Base-by-base conservation (phyloP, 345 rosid genomes). In the Lepidium africanum region DNA sequence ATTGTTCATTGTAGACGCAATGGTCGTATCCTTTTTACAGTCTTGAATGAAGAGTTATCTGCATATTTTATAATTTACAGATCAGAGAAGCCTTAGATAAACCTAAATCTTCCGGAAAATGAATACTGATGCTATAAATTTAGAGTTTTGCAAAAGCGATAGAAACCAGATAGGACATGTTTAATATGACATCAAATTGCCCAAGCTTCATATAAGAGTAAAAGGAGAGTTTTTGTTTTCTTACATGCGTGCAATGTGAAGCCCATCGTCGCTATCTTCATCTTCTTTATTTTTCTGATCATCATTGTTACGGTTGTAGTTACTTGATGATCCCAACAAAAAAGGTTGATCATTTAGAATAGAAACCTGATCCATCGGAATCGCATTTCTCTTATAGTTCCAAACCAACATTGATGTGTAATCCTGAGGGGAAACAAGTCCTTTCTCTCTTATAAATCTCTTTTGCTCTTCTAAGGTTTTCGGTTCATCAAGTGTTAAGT, bases 401-500 rank as follows among this genome's bases (percentile, higher is more conserved):
- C 99, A 94, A 42, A 94, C 97, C 61, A 94, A 87, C 97, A 94
- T 90, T 6, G 96, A 87, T 35, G 85, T 70, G 69, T 86, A 91
- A 67, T 94, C 96, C 72, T 91, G 97, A 40, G 99, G 85, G 5
- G 99, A 94, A 70, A 94, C 81, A 30, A 94, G 90, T 14, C 99
- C 97, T 23, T 83, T 88, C 67, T 84, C 96, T 59, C 75, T 75
- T 16, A 94, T 86, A 76, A 79, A 78, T 30, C 60, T 63, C 72
- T 77, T 80, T 71, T 87, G 96, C 81, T 87, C 93, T 78, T 86
- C 96, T 58, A 94, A 42, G 5, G 88, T 87, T 72, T 80, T 87
- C 12, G 90, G 86, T 51, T 89, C 90, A 36, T 85, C 90, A 15
- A 94, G 95, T 39, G 55, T 85, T 69, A 89, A 81, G 80, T 86